Percentiles rank a stretch among this genome's conserved stretches.
phyloP scores from a whole-genome alignment of 805 yeast genomes.

The Kazachstania martiniae region DNA sequence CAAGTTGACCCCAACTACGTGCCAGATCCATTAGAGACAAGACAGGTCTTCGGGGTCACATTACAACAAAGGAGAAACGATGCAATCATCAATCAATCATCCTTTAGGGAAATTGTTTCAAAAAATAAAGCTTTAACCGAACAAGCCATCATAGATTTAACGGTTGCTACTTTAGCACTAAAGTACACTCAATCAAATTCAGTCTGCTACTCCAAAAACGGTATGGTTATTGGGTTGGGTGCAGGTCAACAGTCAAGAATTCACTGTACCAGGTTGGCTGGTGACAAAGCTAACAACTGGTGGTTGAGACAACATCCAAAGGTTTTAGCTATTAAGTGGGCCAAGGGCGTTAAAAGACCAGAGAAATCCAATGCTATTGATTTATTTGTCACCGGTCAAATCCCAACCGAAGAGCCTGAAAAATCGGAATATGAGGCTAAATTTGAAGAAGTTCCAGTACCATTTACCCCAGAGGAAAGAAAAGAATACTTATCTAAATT shows the following conservation, averaged over 20 bases:
- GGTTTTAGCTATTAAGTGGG: conserved; percentile 91
- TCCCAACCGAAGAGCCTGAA: conserved; percentile 88
- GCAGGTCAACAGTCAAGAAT: conserved; percentile 99
- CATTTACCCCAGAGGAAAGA: conserved; percentile 75
- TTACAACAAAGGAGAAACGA: conserved; percentile 96
- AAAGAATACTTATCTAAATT: conserved; percentile 75
- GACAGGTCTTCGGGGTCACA: conserved; percentile 94
- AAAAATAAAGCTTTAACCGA: conserved; percentile 78
- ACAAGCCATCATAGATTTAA: conserved; percentile 86
- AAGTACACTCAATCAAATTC: conserved; percentile 98
- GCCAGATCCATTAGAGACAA: conserved; percentile 72
- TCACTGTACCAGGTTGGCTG: conserved; percentile 98
- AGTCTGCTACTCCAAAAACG: conserved; percentile 95
- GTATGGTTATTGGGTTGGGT: conserved; percentile 98
- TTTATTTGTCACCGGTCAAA: conserved; percentile 80
- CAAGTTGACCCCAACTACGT: conserved; percentile 92
- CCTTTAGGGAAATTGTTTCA: conserved; percentile 88
- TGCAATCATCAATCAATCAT: conserved; percentile 82
- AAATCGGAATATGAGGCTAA: conserved; percentile 84
- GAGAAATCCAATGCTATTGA: conserved; percentile 98
- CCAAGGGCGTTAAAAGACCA: conserved; percentile 95
- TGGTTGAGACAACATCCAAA: conserved; percentile 98
- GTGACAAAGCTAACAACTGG: conserved; percentile 99
- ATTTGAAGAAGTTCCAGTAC: conserved; percentile 74
- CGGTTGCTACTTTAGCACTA: conserved; percentile 94